Evolutionary conservation across 2,329 filamentous ascomycete genomes (phyloP).

Genomic region (Nemania sp.): DNA sequence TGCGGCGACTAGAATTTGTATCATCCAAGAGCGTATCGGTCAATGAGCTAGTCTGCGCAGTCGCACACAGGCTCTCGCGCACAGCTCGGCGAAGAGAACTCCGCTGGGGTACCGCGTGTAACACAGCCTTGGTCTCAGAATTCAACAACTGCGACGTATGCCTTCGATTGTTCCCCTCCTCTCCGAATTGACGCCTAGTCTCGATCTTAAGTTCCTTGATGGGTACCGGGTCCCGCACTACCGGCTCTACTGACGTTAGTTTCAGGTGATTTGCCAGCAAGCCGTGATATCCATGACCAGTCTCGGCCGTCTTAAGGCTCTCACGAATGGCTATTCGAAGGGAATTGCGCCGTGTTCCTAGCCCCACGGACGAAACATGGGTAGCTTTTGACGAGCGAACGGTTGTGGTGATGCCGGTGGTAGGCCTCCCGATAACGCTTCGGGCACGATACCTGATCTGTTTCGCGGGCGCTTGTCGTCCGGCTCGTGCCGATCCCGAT

Average conservation of each 20-base stretch:
- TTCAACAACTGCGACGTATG: background rate
- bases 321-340: constrained; percentile 18
- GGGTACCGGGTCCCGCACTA: background rate
- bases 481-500: background rate
- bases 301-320: background rate
- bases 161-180: background rate
- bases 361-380: background rate
- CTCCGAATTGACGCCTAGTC: background rate
- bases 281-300: background rate
- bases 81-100: constrained; percentile 19
- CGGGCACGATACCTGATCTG: background rate
- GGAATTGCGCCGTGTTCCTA: constrained; percentile 12
- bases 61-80: constrained; percentile 4
- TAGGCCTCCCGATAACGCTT: background rate
- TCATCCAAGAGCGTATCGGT: background rate
- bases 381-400: background rate
- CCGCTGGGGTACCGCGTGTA: background rate
- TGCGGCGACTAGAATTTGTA: background rate
- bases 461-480: background rate
- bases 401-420: background rate
- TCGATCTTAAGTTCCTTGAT: background rate
- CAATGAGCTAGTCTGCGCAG: background rate
- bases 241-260: background rate
- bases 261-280: background rate
- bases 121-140: background rate